Percentiles rank a stretch among this genome's conserved stretches.
Conservation (phyloP, 2,329 filamentous ascomycete species). For the Penicillium sp. region DNA sequence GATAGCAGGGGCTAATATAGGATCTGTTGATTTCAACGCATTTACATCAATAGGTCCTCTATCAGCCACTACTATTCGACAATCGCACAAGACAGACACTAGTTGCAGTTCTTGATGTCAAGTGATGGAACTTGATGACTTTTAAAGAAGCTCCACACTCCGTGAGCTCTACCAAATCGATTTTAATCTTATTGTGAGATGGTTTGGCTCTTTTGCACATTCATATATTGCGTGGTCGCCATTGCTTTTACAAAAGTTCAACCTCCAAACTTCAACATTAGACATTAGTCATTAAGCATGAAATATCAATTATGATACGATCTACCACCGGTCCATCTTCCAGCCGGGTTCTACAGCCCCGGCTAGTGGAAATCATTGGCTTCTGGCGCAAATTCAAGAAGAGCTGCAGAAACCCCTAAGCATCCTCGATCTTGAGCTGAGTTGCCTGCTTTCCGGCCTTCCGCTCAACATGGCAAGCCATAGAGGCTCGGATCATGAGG, state of each 20-base stretch:
- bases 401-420: not conserved
- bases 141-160: too few relatives aligned
- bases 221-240: not conserved
- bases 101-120: too few relatives aligned
- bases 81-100: too few relatives aligned
- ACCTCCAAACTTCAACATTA: not conserved
- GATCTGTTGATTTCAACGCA: too few relatives aligned
- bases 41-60: too few relatives aligned
- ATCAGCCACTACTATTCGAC: too few relatives aligned
- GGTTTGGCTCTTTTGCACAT: not conserved
- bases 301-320: not conserved
- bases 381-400: not conserved
- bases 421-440: constrained; percentile 9
- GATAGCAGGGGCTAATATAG: too few relatives aligned
- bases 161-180: not conserved
- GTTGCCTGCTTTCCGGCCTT: constrained; percentile 4
- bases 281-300: not conserved
- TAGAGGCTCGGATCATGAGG: constrained; percentile 17
- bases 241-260: not conserved
- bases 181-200: not conserved
- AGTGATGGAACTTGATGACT: too few relatives aligned
- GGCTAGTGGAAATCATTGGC: not conserved
- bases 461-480: constrained; percentile 18
- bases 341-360: not conserved
- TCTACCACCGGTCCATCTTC: not conserved